Percentiles rank a stretch among this genome's conserved stretches.
phyloP scores from a whole-genome alignment of 495 filamentous ascomycete genomes.

The Durotheca rogersii region DNA sequence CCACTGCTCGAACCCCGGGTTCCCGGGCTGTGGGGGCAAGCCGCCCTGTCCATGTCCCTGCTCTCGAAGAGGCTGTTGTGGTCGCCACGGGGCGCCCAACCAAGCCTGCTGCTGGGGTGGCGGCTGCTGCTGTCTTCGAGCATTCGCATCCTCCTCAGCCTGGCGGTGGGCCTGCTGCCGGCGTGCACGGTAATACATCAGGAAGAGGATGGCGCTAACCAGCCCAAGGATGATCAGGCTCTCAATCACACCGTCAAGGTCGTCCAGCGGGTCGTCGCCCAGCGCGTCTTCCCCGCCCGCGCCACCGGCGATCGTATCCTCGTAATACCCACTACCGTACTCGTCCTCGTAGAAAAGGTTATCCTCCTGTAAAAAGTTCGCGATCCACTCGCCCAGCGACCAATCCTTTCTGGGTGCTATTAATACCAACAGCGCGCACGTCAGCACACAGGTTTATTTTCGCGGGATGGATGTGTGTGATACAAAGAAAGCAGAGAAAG shows the following conservation, averaged over 20 bases:
- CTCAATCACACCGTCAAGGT: conserved; percentile 75
- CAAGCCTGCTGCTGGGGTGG: conserved; percentile 15
- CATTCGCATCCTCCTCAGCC: conserved; percentile 41
- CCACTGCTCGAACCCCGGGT: conserved; percentile 73
- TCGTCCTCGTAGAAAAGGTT: conserved; percentile 61
- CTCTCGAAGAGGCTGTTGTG: conserved; percentile 20
- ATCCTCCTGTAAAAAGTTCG: conserved; percentile 78
- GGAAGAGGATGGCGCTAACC: conserved; percentile 68
- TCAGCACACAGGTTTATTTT: too few species aligned
- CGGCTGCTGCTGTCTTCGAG: conserved; percentile 35
- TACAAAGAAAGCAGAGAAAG: background rate
- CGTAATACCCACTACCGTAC: conserved; percentile 58
- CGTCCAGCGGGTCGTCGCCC: conserved; percentile 53
- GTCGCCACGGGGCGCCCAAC: conserved; percentile 7
- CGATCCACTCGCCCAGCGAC: conserved; percentile 80
- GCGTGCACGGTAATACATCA: conserved; percentile 83
- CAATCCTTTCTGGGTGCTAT: conserved; percentile 66
- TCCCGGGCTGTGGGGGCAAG: conserved; percentile 69
- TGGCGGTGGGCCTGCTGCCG: conserved; percentile 57
- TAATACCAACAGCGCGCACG: conserved; percentile 6
- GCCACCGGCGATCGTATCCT: conserved; percentile 47
- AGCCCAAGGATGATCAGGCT: conserved; percentile 79
- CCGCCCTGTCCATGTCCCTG: conserved; percentile 56
- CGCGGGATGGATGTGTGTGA: conserved; percentile 8
- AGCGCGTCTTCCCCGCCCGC: conserved; percentile 45